A percentile compares a stretch with the other conserved stretches of the same genome.
Conservation (phyloP, 345 rosid species). For the Populus euphratica region DNA sequence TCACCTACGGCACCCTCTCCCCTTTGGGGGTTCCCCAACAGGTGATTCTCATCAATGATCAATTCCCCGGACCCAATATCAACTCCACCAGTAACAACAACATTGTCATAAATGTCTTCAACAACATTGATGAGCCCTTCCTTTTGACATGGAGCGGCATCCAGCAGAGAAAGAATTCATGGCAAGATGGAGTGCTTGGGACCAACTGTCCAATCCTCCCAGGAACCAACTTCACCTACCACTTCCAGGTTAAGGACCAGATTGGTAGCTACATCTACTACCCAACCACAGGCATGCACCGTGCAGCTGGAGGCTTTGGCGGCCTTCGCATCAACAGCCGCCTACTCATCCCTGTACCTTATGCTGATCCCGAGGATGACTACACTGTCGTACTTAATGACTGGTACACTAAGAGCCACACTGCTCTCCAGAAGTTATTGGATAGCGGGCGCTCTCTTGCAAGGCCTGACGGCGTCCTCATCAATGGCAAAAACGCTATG, state of each 20-base stretch:
- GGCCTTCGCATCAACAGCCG: constrained; percentile 36
- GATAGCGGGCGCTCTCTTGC: constrained; percentile 27
- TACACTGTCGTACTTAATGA: constrained; percentile 30
- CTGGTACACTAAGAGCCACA: constrained; percentile 28
- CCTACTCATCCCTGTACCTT: constrained; percentile 32
- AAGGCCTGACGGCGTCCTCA: constrained; percentile 30
- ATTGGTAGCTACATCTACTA: constrained; percentile 34
- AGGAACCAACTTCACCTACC: constrained; percentile 33
- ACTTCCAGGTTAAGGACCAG: constrained; percentile 38
- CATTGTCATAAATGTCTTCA: constrained; percentile 62
- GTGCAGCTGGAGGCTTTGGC: constrained; percentile 29
- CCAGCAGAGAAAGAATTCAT: constrained; percentile 35
- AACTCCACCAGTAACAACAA: constrained; percentile 77
- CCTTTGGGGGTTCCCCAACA: constrained; percentile 22
- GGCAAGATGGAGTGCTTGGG: constrained; percentile 34
- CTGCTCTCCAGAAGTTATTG: constrained; percentile 15
- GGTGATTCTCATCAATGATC: constrained; percentile 70
- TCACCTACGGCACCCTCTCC: constrained; percentile 8
- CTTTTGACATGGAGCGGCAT: constrained; percentile 36
- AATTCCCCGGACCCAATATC: constrained; percentile 69
- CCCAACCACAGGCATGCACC: constrained; percentile 23
- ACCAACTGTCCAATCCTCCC: constrained; percentile 32
- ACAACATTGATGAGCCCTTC: constrained; percentile 65
- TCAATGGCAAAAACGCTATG: constrained; percentile 24
- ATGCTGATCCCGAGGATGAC: constrained; percentile 32